Evolutionary conservation across 306 rosid species (phyloP).

Genomic region (Canavalia ensiformis): DNA sequence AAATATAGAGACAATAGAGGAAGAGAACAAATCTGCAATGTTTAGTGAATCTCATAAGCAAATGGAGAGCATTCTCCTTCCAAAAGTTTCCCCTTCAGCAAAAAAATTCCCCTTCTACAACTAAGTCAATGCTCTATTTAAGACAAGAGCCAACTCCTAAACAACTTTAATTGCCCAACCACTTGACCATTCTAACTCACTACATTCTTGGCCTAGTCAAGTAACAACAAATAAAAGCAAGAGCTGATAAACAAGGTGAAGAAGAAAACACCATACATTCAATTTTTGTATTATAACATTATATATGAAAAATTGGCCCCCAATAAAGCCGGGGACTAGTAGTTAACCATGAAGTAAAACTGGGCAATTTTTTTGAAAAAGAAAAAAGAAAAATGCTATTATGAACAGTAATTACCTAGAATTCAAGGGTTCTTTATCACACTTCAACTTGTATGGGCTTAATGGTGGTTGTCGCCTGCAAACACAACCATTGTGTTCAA

Average conservation of each 20-base stretch:
- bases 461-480: slow-evolving; percentile 81
- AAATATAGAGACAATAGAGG: not conserved
- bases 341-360: slow-evolving; percentile 11
- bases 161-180: not conserved
- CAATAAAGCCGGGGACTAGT: not conserved
- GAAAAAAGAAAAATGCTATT: not conserved
- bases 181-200: slow-evolving; percentile 1
- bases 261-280: not conserved
- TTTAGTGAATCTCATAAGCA: not conserved
- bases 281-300: not conserved
- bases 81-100: not conserved
- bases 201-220: not conserved
- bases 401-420: slow-evolving; percentile 65
- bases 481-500: slow-evolving; percentile 47
- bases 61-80: not conserved
- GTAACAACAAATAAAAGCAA: slow-evolving; percentile 15
- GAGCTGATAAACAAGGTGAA: slow-evolving; percentile 6
- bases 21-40: not conserved
- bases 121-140: not conserved
- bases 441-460: slow-evolving; percentile 87
- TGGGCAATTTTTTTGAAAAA: not conserved
- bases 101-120: not conserved
- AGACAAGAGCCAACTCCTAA: not conserved
- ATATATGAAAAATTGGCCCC: not conserved
- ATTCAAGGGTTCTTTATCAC: slow-evolving; percentile 87